Conservation (phyloP, 352 stramenopile species). For the Globisporangium emineosum region DNA sequence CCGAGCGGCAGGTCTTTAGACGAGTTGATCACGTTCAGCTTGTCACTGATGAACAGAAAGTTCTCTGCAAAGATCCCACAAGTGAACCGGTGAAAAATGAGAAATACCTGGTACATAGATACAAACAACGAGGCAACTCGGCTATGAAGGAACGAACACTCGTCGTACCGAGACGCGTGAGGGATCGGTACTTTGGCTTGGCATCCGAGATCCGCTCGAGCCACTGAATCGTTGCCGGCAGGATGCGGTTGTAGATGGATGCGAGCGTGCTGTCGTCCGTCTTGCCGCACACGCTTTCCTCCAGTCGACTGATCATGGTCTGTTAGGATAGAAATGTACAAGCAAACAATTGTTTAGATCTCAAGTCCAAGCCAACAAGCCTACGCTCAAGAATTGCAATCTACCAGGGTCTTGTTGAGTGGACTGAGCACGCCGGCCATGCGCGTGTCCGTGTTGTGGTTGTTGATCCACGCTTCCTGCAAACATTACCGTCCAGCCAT, state of each 20-base stretch:
- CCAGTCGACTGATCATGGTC: constrained; percentile 55
- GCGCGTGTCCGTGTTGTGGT: constrained; percentile 60
- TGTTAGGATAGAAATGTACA: constrained; percentile 3
- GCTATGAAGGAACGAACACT: too few relatives aligned
- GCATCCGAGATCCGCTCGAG: constrained; percentile 62
- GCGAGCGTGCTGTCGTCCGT: constrained; percentile 51
- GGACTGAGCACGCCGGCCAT: constrained; percentile 68
- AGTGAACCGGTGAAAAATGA: not conserved
- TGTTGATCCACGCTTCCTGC: constrained; percentile 66
- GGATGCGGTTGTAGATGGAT: constrained; percentile 64
- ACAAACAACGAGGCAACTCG: not conserved
- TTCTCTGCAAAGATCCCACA: constrained; percentile 40
- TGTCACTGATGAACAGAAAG: constrained; percentile 61
- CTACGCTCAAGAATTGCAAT: not conserved
- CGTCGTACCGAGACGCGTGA: constrained; percentile 51
- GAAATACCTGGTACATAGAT: not conserved
- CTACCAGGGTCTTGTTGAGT: constrained; percentile 62
- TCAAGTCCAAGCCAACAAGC: not conserved
- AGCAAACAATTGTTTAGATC: not conserved
- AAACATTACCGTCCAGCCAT: not conserved
- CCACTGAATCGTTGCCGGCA: constrained; percentile 64
- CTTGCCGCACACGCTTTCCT: constrained; percentile 59
- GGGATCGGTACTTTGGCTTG: constrained; percentile 63
- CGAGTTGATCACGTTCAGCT: constrained; percentile 42
- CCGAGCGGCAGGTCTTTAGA: constrained; percentile 41